A percentile compares a stretch with the other conserved stretches of the same genome.
phyloP scores from a whole-genome alignment of 2,329 filamentous ascomycete species.

The Macroventuria anomochaeta region DNA sequence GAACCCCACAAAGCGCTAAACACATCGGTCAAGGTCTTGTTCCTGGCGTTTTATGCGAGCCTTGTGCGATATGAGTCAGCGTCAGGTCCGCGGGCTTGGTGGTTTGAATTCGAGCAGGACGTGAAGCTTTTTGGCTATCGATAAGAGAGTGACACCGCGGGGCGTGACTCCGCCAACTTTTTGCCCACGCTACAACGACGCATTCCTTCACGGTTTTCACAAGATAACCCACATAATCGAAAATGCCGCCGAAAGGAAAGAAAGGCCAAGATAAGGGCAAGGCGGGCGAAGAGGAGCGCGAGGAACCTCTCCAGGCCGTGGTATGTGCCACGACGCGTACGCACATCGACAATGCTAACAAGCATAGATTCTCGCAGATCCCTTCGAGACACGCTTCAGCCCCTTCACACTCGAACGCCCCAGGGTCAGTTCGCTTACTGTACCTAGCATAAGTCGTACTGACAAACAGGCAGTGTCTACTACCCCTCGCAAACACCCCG shows the following conservation, averaged over 20 bases:
- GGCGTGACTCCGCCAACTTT: slow-evolving; percentile 18
- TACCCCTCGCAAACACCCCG: slow-evolving; percentile 90
- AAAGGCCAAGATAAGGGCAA: slow-evolving; percentile 52
- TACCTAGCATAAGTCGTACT: slow-evolving; percentile 20
- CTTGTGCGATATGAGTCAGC: slow-evolving; percentile 21
- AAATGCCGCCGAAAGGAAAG: slow-evolving; percentile 58
- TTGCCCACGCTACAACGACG: slow-evolving; percentile 2
- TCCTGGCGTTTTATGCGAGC: slow-evolving; percentile 12
- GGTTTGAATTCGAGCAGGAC: slow-evolving; percentile 7
- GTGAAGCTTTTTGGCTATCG: slow-evolving; percentile 17
- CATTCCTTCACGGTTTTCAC: not conserved
- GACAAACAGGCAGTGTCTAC: slow-evolving; percentile 71
- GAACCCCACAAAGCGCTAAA: slow-evolving; percentile 19
- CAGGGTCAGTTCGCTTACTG: slow-evolving; percentile 62
- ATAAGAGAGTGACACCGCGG: slow-evolving; percentile 13
- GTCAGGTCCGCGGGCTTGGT: slow-evolving; percentile 8
- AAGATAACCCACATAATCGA: slow-evolving; percentile 7
- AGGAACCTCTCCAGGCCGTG: slow-evolving; percentile 69
- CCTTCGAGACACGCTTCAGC: slow-evolving; percentile 88
- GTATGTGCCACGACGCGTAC: slow-evolving; percentile 49
- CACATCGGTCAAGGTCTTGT: slow-evolving; percentile 11
- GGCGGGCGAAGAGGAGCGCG: slow-evolving; percentile 62
- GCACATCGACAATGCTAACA: slow-evolving; percentile 24
- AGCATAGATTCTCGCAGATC: slow-evolving; percentile 82
- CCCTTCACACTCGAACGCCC: slow-evolving; percentile 90